These are phyloP conservation scores for Epithele typhae DNA, from an alignment of 768 basidiomycete genomes.

Conservation along the genomic window DNA sequence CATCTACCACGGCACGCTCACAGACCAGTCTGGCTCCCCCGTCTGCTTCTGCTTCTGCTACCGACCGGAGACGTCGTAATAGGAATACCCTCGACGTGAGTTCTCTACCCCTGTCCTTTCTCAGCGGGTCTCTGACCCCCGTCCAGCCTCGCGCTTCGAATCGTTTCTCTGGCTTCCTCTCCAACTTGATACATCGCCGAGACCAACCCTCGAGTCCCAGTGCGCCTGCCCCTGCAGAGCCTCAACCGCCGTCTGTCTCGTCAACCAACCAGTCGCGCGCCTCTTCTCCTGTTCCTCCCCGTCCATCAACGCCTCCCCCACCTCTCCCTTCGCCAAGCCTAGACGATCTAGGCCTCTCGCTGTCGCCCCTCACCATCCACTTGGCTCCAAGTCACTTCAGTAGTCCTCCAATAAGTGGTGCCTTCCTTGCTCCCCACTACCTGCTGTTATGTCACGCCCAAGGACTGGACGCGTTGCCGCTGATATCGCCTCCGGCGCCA, in stretches of 20 bases:
- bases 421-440: constrained; percentile 78
- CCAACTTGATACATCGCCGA: constrained; percentile 69
- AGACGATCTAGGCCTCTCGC: constrained; percentile 67
- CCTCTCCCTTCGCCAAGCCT: constrained; percentile 66
- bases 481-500: constrained; percentile 65
- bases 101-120: constrained; percentile 11
- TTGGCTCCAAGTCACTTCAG: constrained; percentile 75
- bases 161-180: constrained; percentile 83
- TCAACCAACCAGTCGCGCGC: constrained; percentile 42
- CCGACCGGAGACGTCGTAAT: constrained; percentile 31
- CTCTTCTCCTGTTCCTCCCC: constrained; percentile 48
- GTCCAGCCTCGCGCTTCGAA: constrained; percentile 56
- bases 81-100: constrained; percentile 60
- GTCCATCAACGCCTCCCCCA: constrained; percentile 71
- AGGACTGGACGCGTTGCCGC: constrained; percentile 81
- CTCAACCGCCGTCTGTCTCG: constrained; percentile 16
- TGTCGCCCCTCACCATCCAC: constrained; percentile 62
- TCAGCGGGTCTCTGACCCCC: constrained; percentile 10
- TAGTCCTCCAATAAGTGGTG: constrained; percentile 71
- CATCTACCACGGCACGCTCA: constrained; percentile 26
- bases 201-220: constrained; percentile 42
- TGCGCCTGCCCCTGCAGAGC: constrained; percentile 20
- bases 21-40: constrained; percentile 20
- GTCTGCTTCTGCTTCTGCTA: constrained; percentile 6
- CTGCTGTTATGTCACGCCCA: constrained; percentile 82